Conservation (phyloP, 129 eudicot genomes). For the Chrysanthemum makinoi region DNA sequence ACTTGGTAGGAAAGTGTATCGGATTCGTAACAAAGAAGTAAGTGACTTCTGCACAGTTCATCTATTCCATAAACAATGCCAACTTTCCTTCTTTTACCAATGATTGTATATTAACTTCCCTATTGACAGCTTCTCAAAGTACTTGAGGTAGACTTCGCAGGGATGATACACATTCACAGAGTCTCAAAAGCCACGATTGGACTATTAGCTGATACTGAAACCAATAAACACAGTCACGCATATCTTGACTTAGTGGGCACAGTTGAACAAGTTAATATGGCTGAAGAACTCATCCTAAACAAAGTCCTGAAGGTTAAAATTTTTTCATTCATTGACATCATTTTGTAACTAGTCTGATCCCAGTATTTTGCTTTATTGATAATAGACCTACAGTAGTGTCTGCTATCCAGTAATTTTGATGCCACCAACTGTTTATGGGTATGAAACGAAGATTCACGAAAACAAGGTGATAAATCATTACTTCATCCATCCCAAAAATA, state of each 20-base stretch:
- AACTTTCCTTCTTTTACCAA: not conserved
- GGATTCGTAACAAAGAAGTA: slow-evolving; percentile 29
- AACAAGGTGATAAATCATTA: slow-evolving; percentile 17
- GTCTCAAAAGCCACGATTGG: slow-evolving; percentile 26
- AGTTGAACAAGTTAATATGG: slow-evolving; percentile 23
- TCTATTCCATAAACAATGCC: not conserved
- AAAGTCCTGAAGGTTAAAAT: slow-evolving; percentile 19
- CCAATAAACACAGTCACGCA: not conserved
- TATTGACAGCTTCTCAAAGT: slow-evolving; percentile 19
- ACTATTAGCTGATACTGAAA: slow-evolving; percentile 23
- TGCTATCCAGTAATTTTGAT: slow-evolving; percentile 21
- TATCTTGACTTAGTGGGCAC: slow-evolving; percentile 29
- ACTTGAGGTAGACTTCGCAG: slow-evolving; percentile 5
- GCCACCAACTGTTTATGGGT: slow-evolving; percentile 26
- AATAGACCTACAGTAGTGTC: slow-evolving; percentile 16
- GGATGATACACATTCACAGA: slow-evolving; percentile 9
- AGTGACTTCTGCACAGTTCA: not conserved
- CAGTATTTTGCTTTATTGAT: not conserved
- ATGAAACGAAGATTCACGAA: slow-evolving; percentile 2
- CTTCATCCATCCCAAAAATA: not conserved
- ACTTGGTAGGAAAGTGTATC: slow-evolving; percentile 26
- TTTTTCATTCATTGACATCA: not conserved
- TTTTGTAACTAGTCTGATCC: not conserved
- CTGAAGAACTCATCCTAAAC: slow-evolving; percentile 32
- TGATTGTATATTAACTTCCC: not conserved